phyloP scores from a whole-genome alignment of 257 asterid genomes.

The Fraxinus quadrangulata region DNA sequence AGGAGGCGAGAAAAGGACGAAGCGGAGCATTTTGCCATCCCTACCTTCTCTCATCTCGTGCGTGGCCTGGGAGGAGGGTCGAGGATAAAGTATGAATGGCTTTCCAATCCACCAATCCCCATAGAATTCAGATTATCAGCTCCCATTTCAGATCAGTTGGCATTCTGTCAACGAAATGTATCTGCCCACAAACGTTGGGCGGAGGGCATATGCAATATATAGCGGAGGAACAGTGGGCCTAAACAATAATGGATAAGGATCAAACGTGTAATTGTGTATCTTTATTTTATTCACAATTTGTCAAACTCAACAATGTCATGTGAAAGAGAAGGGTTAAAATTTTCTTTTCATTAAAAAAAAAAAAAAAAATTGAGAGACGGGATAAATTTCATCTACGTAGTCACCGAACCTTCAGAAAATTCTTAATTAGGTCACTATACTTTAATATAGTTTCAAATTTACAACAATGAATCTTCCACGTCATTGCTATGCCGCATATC shows the following conservation, averaged over 20 bases:
- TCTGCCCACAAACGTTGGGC: background rate
- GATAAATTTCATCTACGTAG: no score
- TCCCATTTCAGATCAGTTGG: conserved; percentile 37
- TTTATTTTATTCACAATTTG: background rate
- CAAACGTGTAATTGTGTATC: conserved; percentile 11
- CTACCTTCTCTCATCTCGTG: no score
- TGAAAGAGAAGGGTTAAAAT: background rate
- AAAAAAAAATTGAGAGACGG: no score
- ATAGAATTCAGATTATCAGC: conserved; percentile 32
- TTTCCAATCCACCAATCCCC: conserved; percentile 56
- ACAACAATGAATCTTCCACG: no score
- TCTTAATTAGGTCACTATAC: no score
- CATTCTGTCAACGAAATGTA: background rate
- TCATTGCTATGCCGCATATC: no score
- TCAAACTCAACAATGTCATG: background rate
- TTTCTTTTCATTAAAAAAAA: no score
- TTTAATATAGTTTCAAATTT: no score
- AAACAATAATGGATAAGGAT: conserved; percentile 27
- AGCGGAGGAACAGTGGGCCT: background rate
- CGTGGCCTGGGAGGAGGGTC: background rate
- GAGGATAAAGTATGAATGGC: background rate
- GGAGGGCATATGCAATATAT: background rate
- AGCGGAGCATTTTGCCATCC: no score
- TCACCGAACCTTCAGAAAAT: no score
- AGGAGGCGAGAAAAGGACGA: no score